phyloP scores from a whole-genome alignment of 2,329 filamentous ascomycete species.

The Mariannaea elegans region DNA sequence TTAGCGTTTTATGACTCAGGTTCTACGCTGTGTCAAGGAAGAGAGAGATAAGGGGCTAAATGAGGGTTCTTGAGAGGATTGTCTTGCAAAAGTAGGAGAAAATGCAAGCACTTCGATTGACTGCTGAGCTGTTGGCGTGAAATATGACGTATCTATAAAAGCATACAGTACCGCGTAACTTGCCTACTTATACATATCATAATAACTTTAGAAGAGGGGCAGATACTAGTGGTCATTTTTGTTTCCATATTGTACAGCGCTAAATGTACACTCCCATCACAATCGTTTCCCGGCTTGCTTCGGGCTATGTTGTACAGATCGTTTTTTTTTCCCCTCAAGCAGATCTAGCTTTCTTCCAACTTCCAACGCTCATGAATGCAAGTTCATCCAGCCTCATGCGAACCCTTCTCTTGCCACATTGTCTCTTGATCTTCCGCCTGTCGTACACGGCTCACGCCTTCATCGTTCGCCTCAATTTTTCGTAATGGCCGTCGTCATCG shows the following conservation, averaged over 20 bases:
- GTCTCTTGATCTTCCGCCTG: background rate
- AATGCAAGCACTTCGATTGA: background rate
- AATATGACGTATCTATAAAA: background rate
- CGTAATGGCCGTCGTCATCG: too few relatives aligned
- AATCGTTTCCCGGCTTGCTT: constrained; percentile 8
- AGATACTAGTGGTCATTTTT: background rate
- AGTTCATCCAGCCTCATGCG: constrained; percentile 4
- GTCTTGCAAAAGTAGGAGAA: background rate
- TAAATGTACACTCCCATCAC: constrained; percentile 36
- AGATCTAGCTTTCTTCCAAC: constrained; percentile 35
- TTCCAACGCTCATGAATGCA: constrained; percentile 29
- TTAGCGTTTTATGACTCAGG: too few relatives aligned
- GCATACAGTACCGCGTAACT: too few relatives aligned
- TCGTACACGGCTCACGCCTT: too few relatives aligned
- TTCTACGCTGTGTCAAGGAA: background rate
- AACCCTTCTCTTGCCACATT: background rate
- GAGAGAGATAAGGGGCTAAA: background rate
- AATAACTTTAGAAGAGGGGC: background rate
- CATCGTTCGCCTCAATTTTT: too few relatives aligned
- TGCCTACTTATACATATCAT: too few relatives aligned
- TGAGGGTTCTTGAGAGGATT: background rate
- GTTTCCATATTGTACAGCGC: constrained; percentile 34
- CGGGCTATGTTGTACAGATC: constrained; percentile 34
- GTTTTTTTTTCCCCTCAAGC: constrained; percentile 10
- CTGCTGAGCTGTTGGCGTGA: background rate